Evolutionary conservation across 2,329 filamentous ascomycete species (phyloP), one percentile per base, ranked within the genome.

Genomic region (Beauveria sp.): DNA sequence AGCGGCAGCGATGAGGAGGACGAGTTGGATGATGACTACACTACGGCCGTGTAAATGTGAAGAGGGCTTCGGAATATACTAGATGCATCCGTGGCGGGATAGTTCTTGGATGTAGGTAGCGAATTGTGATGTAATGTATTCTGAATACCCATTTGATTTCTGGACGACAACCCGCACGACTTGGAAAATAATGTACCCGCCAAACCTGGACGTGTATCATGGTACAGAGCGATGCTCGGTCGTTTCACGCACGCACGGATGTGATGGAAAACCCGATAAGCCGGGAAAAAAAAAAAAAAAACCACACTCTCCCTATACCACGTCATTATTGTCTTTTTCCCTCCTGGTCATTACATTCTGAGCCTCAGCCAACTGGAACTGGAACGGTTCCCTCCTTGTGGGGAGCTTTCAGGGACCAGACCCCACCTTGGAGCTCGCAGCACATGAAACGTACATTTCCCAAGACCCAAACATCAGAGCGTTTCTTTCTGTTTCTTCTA

Each of bases 1-100:
- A 83, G 78, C 64, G 83, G 79, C 61, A 83, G 84, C 57, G 83
- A 85, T 5, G 57, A 52, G 7, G 57, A 46, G n/a, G 83, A 86
- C 51, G 79, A 79, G 12, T 80, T 83, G 73, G 83, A 83, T 64
- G 80, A 82, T 34, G 38, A 57, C n/a, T 56, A 45, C 30, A 47
- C 40, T 3, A 49, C 40, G 26, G 10, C 43, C 18, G 20, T 57
- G 30, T 58, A 56, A 34, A 20, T 42, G 9, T 20, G 9, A 26
- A 8, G 24, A 30, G 16, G 45, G 28, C 12, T 7, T 22, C 26
- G 5, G 26, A 14, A 9, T 24, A 51, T 34, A 12, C 10, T 9
- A 26, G 42, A 22, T 49, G 52, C 24, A 34, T 22, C 10, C 2
- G 10, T 14, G 55, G 28, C 9, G 20, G 14, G 8, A 26, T n/a